phyloP scores from a whole-genome alignment of 495 filamentous ascomycete genomes.

The Cenococcum geophilum region DNA sequence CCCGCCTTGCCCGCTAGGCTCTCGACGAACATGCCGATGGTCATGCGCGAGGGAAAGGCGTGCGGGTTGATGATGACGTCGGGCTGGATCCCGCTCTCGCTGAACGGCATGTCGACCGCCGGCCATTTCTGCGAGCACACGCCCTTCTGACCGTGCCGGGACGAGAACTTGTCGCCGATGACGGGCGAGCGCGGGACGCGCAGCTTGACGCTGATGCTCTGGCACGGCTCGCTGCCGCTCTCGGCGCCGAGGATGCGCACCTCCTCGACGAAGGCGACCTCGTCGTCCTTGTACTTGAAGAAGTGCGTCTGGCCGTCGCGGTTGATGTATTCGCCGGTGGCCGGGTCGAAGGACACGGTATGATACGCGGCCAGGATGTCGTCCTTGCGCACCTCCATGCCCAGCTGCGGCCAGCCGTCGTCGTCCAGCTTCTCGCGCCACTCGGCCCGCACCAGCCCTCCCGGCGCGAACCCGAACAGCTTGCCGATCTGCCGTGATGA shows the following conservation, averaged over 20 bases:
- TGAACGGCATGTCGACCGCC: conserved; percentile 90
- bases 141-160: conserved; percentile 96
- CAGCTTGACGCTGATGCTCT: conserved; percentile 83
- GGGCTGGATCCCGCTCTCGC: conserved; percentile 91
- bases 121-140: conserved; percentile 98
- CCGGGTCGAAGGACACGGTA: conserved; percentile 72
- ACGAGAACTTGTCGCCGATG: conserved; percentile 98
- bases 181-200: conserved; percentile 83
- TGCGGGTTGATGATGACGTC: conserved; percentile 99
- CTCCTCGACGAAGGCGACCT: conserved; percentile 84
- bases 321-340: conserved; percentile 52
- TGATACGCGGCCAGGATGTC: conserved; percentile 84
- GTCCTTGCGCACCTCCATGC: conserved; percentile 66
- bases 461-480: conserved; percentile 80
- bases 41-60: conserved; percentile 99
- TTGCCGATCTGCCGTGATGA: conserved; percentile 57
- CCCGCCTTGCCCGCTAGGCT: conserved; percentile 93
- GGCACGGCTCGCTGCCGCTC: conserved; percentile 70
- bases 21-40: conserved; percentile 98
- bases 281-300: conserved; percentile 85
- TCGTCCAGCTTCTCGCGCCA: conserved; percentile 66
- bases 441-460: conserved; percentile 56
- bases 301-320: conserved; percentile 72
- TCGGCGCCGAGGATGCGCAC: conserved; percentile 83
- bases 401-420: conserved; percentile 79